Evolutionary conservation across 495 filamentous ascomycete genomes (phyloP).

Genomic region (Penicillium longicatenatum): DNA sequence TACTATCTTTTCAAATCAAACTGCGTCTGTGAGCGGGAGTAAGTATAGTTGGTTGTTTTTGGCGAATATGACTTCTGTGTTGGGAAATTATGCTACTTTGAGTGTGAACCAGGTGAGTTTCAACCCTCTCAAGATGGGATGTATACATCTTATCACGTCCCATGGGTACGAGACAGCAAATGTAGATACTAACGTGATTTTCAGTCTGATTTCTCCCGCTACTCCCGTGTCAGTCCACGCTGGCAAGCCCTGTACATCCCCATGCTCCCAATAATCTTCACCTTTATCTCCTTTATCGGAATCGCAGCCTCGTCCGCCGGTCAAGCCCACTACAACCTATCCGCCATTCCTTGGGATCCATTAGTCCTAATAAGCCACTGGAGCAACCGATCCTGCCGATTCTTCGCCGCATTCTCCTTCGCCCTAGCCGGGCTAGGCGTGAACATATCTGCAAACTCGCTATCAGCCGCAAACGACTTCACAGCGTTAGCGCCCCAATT

Average conservation of each 20-base stretch:
- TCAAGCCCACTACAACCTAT: conserved; percentile 39
- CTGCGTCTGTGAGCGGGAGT: conserved; percentile 35
- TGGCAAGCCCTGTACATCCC: conserved; percentile 53
- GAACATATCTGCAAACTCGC: conserved; percentile 67
- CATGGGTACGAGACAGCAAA: too few relatives aligned
- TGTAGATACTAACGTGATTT: not conserved
- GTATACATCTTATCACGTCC: too few relatives aligned
- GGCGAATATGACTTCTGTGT: conserved; percentile 45
- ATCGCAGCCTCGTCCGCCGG: conserved; percentile 50
- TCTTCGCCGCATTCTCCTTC: conserved; percentile 51
- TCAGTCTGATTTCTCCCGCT: conserved; percentile 51
- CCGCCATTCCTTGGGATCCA: conserved; percentile 48
- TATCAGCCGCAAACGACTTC: conserved; percentile 66
- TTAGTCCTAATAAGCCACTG: conserved; percentile 44
- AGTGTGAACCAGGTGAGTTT: conserved; percentile 39
- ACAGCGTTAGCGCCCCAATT: conserved; percentile 58
- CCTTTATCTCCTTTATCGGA: conserved; percentile 53
- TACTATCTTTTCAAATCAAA: conserved; percentile 32
- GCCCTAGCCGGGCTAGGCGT: conserved; percentile 49
- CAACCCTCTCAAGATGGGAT: not conserved
- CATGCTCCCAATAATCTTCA: conserved; percentile 51
- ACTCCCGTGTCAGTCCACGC: conserved; percentile 43
- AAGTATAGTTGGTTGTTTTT: conserved; percentile 48
- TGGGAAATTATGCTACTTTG: conserved; percentile 48
- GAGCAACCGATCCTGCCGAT: conserved; percentile 53